These are phyloP conservation scores for Cryptosporidium xiaoi DNA, from an alignment of 169 alveolate species.

Conservation along the genomic window DNA sequence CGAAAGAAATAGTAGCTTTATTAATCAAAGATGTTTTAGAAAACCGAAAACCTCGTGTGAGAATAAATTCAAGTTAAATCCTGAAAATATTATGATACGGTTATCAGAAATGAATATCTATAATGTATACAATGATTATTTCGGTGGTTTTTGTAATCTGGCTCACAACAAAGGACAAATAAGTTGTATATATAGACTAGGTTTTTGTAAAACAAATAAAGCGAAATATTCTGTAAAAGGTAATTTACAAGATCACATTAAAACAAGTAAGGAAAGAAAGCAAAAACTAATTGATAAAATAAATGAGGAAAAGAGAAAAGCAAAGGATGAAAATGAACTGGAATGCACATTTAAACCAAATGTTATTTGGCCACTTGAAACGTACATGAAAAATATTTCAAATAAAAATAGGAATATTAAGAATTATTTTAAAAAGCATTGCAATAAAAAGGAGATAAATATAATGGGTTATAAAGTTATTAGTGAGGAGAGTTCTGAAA, in stretches of 20 bases:
- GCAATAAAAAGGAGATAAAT: not conserved
- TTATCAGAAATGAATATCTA: not conserved
- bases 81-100: not conserved
- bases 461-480: constrained; percentile 28
- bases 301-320: constrained; percentile 5
- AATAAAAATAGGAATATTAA: constrained; percentile 21
- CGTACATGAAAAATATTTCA: not conserved
- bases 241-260: constrained; percentile 52
- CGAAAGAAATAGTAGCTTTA: not conserved
- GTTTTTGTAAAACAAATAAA: constrained; percentile 25
- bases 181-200: not conserved
- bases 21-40: not conserved
- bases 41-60: not conserved
- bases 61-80: constrained; percentile 12
- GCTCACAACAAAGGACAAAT: not conserved
- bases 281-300: constrained; percentile 32
- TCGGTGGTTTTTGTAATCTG: not conserved
- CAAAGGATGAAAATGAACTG: not conserved
- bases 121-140: not conserved
- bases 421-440: not conserved
- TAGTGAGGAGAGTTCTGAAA: constrained; percentile 9
- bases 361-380: constrained; percentile 45
- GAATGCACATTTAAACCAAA: constrained; percentile 66
- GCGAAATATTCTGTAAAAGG: constrained; percentile 9
- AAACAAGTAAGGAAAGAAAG: constrained; percentile 17